Conservation (phyloP, 352 stramenopile genomes). For the Globisporangium abappressorium region DNA sequence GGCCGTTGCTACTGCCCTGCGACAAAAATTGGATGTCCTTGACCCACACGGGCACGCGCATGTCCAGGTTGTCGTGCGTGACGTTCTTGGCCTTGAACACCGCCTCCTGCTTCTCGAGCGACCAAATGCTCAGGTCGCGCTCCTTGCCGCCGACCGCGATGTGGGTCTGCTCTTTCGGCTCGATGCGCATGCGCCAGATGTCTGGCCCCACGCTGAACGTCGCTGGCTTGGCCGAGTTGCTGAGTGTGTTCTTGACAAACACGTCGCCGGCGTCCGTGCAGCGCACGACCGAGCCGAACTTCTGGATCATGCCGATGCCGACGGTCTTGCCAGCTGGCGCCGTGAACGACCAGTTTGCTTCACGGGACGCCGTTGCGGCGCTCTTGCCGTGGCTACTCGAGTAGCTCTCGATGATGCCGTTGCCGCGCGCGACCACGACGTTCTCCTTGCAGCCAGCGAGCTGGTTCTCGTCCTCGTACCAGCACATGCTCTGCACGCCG, state of each 20-base stretch:
- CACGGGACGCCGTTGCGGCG: conserved; percentile 22
- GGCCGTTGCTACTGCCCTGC: conserved; percentile 56
- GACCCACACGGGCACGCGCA: conserved; percentile 89
- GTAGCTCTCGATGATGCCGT: conserved; percentile 69
- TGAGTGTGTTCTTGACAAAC: conserved; percentile 45
- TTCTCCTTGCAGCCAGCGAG: conserved; percentile 33
- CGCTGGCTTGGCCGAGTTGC: conserved; percentile 32
- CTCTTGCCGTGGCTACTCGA: conserved; percentile 38
- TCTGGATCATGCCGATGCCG: conserved; percentile 52
- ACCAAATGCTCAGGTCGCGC: conserved; percentile 77
- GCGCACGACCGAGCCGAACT: conserved; percentile 68
- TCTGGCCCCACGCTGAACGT: conserved; percentile 52
- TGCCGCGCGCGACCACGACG: conserved; percentile 55
- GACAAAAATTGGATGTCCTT: conserved; percentile 73
- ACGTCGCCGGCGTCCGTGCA: conserved; percentile 60
- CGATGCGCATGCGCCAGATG: conserved; percentile 58
- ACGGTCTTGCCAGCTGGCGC: conserved; percentile 26
- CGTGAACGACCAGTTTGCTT: conserved; percentile 48
- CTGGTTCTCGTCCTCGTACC: conserved; percentile 52
- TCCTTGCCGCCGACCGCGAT: conserved; percentile 82
- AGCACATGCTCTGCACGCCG: conserved; percentile 56
- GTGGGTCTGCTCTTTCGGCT: conserved; percentile 41
- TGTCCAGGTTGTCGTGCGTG: conserved; percentile 82
- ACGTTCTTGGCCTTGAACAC: conserved; percentile 88
- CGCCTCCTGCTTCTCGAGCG: conserved; percentile 69